A percentile compares a stretch with the other conserved stretches of the same genome.
phyloP scores from a whole-genome alignment of 139 green algal genomes.

The Micractinium sp. region DNA sequence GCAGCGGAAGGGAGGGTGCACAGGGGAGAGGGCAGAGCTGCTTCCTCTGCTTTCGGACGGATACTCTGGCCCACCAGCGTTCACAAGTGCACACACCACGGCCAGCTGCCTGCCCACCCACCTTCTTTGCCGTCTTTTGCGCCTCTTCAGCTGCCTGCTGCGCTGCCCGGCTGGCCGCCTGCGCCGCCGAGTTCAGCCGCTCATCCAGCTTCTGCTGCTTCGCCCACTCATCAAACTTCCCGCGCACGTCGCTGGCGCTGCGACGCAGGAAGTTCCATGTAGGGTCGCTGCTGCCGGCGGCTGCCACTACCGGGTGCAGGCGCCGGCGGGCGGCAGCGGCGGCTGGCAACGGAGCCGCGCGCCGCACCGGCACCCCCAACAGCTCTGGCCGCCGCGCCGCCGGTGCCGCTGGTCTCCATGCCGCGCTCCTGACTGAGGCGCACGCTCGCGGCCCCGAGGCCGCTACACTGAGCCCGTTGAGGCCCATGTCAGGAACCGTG shows the following conservation, averaged over 20 bases:
- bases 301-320: background rate
- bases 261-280: background rate
- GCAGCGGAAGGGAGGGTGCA: no score
- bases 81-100: background rate
- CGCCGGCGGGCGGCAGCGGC: background rate
- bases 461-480: no score
- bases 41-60: background rate
- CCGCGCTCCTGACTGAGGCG: no score
- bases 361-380: background rate
- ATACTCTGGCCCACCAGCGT: background rate
- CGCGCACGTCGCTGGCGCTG: background rate
- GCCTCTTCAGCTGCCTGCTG: slow-evolving; percentile 1
- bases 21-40: no score
- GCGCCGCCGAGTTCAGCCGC: background rate
- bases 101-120: background rate
- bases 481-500: no score
- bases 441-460: no score
- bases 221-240: slow-evolving; percentile 18
- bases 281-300: background rate
- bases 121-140: background rate
- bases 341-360: background rate
- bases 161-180: background rate
- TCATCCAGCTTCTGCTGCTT: slow-evolving; percentile 28
- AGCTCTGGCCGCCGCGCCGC: background rate
- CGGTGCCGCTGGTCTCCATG: no score